phyloP scores from a whole-genome alignment of 495 filamentous ascomycete species.

The Usnea hakonensis region DNA sequence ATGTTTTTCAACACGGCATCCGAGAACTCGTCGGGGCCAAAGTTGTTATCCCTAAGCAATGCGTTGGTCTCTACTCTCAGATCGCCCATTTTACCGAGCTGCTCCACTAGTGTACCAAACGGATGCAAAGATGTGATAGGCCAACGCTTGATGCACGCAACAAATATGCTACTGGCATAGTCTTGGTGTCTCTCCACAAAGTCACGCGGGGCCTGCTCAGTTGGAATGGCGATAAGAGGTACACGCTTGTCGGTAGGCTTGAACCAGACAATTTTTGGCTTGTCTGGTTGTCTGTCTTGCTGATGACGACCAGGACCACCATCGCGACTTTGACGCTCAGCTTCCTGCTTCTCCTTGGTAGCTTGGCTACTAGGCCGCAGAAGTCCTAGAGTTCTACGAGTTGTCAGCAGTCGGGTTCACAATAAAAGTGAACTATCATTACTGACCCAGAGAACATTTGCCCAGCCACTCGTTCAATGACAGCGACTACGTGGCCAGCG shows the following conservation, averaged over 20 bases:
- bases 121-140: constrained; percentile 99
- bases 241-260: constrained; percentile 99
- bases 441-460: constrained; percentile 93
- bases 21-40: constrained; percentile 92
- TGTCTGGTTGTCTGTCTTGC: constrained; percentile 81
- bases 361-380: constrained; percentile 96
- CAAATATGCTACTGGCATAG: constrained; percentile 94
- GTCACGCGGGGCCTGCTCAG: constrained; percentile 92
- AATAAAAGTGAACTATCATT: not conserved
- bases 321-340: constrained; percentile 86
- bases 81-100: constrained; percentile 95
- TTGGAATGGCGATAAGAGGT: constrained; percentile 94
- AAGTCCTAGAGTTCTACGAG: constrained; percentile 64
- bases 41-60: constrained; percentile 95
- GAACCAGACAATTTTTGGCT: constrained; percentile 99
- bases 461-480: constrained; percentile 91
- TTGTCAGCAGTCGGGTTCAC: constrained; percentile 13
- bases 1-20: constrained; percentile 92
- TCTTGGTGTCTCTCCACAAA: constrained; percentile 98
- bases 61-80: constrained; percentile 96
- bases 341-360: constrained; percentile 99
- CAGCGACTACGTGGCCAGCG: constrained; percentile 92
- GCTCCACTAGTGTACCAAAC: constrained; percentile 94
- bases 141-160: constrained; percentile 98
- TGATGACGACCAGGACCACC: constrained; percentile 67